These are phyloP conservation scores for Mortierella sp. DNA, from an alignment of 371 early-diverging fungal genomes.

Conservation along the genomic window DNA sequence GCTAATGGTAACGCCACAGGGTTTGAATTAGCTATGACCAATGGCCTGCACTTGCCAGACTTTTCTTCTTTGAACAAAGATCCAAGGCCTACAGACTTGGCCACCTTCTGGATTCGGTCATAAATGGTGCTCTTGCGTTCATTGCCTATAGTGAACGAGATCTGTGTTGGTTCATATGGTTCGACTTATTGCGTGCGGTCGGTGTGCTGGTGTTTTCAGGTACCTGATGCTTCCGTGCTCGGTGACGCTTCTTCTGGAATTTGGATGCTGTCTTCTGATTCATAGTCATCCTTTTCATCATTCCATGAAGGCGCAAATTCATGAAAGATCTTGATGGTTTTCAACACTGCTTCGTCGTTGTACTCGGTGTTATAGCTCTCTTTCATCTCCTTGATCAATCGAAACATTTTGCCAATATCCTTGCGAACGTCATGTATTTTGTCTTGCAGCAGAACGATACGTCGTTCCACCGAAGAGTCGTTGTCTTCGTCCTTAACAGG, in stretches of 20 bases:
- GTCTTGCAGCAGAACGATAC: not conserved
- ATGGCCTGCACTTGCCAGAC: constrained; percentile 9
- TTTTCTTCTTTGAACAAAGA: constrained; percentile 17
- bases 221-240: not conserved
- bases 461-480: constrained; percentile 12
- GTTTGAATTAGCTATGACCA: not conserved
- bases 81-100: constrained; percentile 24
- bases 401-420: constrained; percentile 32
- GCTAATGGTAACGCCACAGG: no score
- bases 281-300: constrained; percentile 27
- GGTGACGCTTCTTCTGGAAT: constrained; percentile 15
- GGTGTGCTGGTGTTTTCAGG: no score
- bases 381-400: constrained; percentile 33
- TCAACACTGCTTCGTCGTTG: constrained; percentile 43
- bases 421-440: constrained; percentile 17
- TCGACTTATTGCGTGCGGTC: no score
- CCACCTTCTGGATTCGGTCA: constrained; percentile 2
- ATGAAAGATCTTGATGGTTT: constrained; percentile 17
- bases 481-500: not conserved
- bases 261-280: constrained; percentile 13
- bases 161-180: no score
- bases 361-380: constrained; percentile 38
- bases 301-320: constrained; percentile 31
- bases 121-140: constrained; percentile 1
- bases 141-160: not conserved